Evolutionary conservation across 139 green algal species (phyloP), one percentile per base, ranked within the genome.

Genomic region (Volvox reticuliferus): DNA sequence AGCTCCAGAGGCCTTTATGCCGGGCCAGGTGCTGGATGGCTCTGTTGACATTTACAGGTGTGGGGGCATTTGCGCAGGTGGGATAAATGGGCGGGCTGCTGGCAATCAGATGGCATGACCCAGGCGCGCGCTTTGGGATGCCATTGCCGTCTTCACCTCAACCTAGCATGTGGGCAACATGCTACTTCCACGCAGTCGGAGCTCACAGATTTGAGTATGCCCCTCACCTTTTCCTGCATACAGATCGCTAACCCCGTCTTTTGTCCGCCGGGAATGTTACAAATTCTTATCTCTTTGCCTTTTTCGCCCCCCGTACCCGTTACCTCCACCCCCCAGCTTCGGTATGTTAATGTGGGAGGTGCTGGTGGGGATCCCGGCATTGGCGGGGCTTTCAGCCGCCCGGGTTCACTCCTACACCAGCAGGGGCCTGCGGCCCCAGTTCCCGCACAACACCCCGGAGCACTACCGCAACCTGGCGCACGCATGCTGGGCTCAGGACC

Each of bases 261-360:
- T n/a, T n/a, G n/a, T n/a, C n/a, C n/a, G n/a, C n/a, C n/a, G n/a
- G n/a, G n/a, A n/a, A n/a, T n/a, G n/a, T n/a, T n/a, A n/a, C n/a
- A n/a, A n/a, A n/a, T n/a, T n/a, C n/a, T n/a, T n/a, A n/a, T n/a
- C 14, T 75, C 12, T 28, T 75, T 28, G 67, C 44, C 44, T 55
- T 55, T 55, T 55, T 55, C 44, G 44, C 44, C 9, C n/a, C n/a
- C 22, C 26, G 55, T 20, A 76, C 63, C 24, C n/a, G 30, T 63
- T 32, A 21, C 20, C n/a, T 61, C 12, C n/a, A 30, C 21, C 24
- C 32, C 82, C 0, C 82, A 88, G 82, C 82, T 88, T 88, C 82
- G 82, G 82, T 26, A 88, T 88, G 82, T 44, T 88, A 14, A 88
- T 88, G 82, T 88, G 82, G 82, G 82, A 88, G 82, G 82, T 88